A percentile compares a stretch with the other conserved stretches of the same genome.
Conservation (phyloP, 148 eudicot species). For the Dianthus caryophyllus region DNA sequence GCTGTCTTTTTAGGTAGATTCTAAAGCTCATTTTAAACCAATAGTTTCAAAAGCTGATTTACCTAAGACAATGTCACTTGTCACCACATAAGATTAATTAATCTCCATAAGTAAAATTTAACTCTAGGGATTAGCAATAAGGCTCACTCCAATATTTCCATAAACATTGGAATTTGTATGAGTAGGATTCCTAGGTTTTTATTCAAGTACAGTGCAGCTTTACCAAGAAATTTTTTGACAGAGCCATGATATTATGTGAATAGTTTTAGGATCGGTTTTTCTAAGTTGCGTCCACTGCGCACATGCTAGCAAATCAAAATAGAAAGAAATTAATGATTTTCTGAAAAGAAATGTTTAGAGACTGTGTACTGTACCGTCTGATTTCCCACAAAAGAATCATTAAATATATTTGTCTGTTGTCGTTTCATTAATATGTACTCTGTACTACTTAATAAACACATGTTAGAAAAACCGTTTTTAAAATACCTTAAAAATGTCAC, state of each 20-base stretch:
- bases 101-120: neutral
- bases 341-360: too few species aligned
- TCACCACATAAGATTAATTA: neutral
- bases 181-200: neutral
- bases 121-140: neutral
- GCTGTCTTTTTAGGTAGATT: too few species aligned
- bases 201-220: constrained; percentile 5
- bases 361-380: too few species aligned
- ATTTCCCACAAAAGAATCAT: too few species aligned
- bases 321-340: too few species aligned
- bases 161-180: neutral
- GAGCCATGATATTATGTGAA: neutral
- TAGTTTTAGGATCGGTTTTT: too few species aligned
- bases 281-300: too few species aligned
- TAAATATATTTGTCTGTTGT: too few species aligned
- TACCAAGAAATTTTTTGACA: constrained; percentile 5
- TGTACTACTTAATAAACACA: too few species aligned
- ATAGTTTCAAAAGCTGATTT: neutral
- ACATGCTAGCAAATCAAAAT: too few species aligned
- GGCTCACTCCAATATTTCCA: neutral
- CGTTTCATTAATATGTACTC: too few species aligned
- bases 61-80: neutral
- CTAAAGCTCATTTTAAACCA: neutral
- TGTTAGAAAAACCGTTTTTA: neutral
- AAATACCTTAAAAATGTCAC: neutral